A percentile compares a stretch with the other conserved stretches of the same genome.
Evolutionary conservation across 345 rosid genomes (phyloP).

Genomic region (Abelmoschus esculentus): DNA sequence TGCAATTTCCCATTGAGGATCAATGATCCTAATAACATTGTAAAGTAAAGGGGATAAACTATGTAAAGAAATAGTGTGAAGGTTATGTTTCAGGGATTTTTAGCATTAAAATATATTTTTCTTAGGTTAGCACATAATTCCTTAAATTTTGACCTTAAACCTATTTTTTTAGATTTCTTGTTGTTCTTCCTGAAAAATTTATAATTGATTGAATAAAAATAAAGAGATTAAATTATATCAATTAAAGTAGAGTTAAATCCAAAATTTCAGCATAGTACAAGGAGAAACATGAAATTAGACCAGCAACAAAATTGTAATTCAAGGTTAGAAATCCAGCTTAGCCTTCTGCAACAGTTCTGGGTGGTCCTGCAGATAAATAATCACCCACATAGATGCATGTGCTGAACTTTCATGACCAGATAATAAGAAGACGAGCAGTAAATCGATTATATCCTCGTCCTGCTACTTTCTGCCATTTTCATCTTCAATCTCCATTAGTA

Average conservation of each 20-base stretch:
- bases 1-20: background rate
- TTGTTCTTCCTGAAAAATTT: slow-evolving; percentile 25
- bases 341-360: slow-evolving; percentile 23
- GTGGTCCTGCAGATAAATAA: slow-evolving; percentile 12
- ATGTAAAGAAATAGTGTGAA: too few species aligned
- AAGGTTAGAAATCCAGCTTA: slow-evolving; percentile 15
- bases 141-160: too few species aligned
- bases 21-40: too few species aligned
- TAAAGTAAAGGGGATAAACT: too few species aligned
- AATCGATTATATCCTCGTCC: slow-evolving; percentile 17
- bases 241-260: too few species aligned
- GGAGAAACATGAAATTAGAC: background rate
- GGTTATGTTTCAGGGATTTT: too few species aligned
- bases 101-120: too few species aligned
- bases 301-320: background rate
- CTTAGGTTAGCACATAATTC: too few species aligned
- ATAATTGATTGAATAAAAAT: too few species aligned
- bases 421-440: slow-evolving; percentile 14
- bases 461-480: background rate
- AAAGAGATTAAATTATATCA: too few species aligned
- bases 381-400: slow-evolving; percentile 22
- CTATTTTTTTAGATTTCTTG: slow-evolving; percentile 20
- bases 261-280: background rate
- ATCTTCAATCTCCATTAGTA: background rate
- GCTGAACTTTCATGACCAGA: slow-evolving; percentile 33